These are phyloP conservation scores for Penicillium sclerotigenum DNA, from an alignment of 2,329 filamentous ascomycete genomes.

Conservation along the genomic window DNA sequence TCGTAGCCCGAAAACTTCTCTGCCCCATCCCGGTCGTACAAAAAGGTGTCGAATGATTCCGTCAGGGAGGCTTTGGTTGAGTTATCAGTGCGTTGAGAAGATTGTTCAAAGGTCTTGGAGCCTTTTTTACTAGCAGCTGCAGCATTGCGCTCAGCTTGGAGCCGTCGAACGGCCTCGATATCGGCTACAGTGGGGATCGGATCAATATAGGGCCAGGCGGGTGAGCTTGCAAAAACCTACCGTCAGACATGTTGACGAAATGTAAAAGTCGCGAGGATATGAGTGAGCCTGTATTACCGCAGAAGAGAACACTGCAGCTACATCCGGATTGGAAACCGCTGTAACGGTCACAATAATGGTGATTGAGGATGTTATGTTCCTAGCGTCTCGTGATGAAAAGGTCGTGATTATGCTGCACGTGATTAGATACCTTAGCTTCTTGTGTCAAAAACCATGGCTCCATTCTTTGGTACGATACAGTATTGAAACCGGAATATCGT, in stretches of 20 bases:
- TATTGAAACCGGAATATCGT: too few relatives aligned
- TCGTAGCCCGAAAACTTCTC: conserved; percentile 90
- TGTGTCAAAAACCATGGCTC: too few relatives aligned
- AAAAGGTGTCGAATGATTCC: conserved; percentile 77
- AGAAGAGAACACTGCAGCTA: conserved; percentile 30
- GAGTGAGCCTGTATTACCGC: conserved; percentile 27
- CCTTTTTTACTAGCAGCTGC: conserved; percentile 73
- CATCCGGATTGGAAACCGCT: conserved; percentile 36
- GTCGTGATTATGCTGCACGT: conserved; percentile 11
- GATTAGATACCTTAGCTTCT: background rate
- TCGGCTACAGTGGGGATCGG: conserved; percentile 55
- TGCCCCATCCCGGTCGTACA: conserved; percentile 74
- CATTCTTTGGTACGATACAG: too few relatives aligned
- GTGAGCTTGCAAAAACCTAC: conserved; percentile 30
- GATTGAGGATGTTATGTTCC: conserved; percentile 15
- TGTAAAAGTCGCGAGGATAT: conserved; percentile 24
- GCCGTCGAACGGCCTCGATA: conserved; percentile 81
- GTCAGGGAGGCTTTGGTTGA: conserved; percentile 89
- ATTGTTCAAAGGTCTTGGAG: conserved; percentile 73
- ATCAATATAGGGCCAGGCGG: conserved; percentile 24
- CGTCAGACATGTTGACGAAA: conserved; percentile 44
- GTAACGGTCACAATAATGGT: conserved; percentile 29
- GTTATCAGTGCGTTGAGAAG: conserved; percentile 75
- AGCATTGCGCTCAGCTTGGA: conserved; percentile 90
- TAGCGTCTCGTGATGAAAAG: conserved; percentile 25